These are phyloP conservation scores for Aspergillus arachidicola DNA, from an alignment of 2,329 filamentous ascomycete genomes.

Conservation along the genomic window DNA sequence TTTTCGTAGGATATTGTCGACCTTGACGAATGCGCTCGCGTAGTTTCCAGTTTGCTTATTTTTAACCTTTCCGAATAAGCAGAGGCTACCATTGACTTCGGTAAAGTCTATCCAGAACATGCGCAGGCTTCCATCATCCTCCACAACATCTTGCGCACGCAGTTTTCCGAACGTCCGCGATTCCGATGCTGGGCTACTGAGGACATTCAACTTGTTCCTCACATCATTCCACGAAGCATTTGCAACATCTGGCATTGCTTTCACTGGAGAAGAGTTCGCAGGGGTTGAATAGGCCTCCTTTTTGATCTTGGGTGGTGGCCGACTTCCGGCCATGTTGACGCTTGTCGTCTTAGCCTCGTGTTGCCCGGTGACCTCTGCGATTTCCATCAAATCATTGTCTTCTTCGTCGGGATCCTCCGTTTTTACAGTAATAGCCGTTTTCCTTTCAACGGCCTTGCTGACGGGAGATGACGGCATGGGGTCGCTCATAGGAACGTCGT, in stretches of 20 bases:
- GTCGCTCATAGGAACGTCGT: conserved; percentile 84
- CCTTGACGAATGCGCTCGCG: conserved; percentile 91
- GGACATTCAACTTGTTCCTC: conserved; percentile 80
- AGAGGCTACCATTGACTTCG: conserved; percentile 87
- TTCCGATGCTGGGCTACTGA: conserved; percentile 71
- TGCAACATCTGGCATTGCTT: conserved; percentile 61
- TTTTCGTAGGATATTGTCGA: conserved; percentile 92
- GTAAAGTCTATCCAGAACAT: conserved; percentile 99
- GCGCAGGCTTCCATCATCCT: conserved; percentile 85
- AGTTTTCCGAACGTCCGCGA: conserved; percentile 73
- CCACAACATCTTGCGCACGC: conserved; percentile 80
- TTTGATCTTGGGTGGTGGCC: conserved; percentile 73
- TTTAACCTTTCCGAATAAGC: conserved; percentile 92
- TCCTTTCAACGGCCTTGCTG: conserved; percentile 75
- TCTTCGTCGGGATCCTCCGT: conserved; percentile 71
- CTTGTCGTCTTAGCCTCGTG: conserved; percentile 65
- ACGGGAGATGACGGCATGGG: conserved; percentile 84
- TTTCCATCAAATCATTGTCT: conserved; percentile 82
- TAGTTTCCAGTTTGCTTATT: conserved; percentile 79
- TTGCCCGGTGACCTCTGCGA: conserved; percentile 72
- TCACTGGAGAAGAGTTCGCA: conserved; percentile 73
- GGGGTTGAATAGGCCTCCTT: conserved; percentile 72
- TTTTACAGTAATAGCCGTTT: conserved; percentile 58
- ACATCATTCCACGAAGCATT: conserved; percentile 90
- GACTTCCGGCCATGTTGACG: conserved; percentile 82